phyloP scores from a whole-genome alignment of 495 filamentous ascomycete genomes.

The Podospora pseudoanserina region DNA sequence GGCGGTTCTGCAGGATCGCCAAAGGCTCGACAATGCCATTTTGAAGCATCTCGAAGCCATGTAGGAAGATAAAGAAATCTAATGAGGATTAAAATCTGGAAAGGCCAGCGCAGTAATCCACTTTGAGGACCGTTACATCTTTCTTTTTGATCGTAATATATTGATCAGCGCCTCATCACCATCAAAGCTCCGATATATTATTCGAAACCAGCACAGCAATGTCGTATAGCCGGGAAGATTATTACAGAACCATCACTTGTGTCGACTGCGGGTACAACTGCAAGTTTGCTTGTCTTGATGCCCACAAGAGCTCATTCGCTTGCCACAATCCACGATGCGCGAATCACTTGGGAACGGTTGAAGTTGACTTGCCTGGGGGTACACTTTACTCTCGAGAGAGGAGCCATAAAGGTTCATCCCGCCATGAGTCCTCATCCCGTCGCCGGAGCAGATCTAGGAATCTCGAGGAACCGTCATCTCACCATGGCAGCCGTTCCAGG shows the following conservation, averaged over 20 bases:
- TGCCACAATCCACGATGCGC: slow-evolving; percentile 10
- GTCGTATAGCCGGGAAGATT: neutral
- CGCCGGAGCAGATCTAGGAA: neutral
- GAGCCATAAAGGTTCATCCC: neutral
- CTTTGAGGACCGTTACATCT: neutral
- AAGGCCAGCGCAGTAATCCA: neutral
- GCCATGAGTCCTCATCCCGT: neutral
- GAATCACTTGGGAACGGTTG: neutral
- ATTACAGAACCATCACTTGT: slow-evolving; percentile 4
- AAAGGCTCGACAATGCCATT: neutral
- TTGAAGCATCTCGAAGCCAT: neutral
- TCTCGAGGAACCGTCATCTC: neutral
- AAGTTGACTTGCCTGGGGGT: neutral
- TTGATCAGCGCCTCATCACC: neutral
- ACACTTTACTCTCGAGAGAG: neutral
- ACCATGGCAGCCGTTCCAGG: neutral
- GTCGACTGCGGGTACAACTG: slow-evolving; percentile 1
- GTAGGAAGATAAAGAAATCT: neutral
- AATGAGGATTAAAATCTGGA: neutral
- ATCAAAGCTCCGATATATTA: neutral
- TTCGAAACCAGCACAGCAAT: neutral
- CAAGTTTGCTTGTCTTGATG: slow-evolving; percentile 3
- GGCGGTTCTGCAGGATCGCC: neutral
- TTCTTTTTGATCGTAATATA: neutral
- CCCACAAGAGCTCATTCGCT: neutral